Evolutionary conservation across 495 filamentous ascomycete species (phyloP), one percentile per base, ranked within the genome.

Genomic region (Cryomyces minteri): DNA sequence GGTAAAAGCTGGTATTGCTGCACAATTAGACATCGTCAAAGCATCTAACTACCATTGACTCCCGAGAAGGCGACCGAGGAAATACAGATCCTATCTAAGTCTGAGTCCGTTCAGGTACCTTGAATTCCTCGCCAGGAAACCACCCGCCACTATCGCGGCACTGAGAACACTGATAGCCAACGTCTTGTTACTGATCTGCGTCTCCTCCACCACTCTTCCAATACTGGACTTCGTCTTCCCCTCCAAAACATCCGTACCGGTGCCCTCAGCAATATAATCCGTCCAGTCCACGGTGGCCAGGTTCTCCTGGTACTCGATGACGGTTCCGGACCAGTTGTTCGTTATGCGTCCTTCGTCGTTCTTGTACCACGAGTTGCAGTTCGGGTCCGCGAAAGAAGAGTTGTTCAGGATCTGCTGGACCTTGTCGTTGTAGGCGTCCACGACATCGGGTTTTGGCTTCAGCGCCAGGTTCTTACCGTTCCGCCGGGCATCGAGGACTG

Each of bases 311-410:
- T 76, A 76, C 43, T 67, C 58, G 2, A 73, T 45, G 6, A 67
- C 71, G 8, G 65, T 68, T 5, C 66, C 62, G 10, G 54, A 62
- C 71, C 71, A 77, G 50, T 75, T 74, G 43, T 72, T 73, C 31
- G 70, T 76, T 46, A 75, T 71, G 39, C 60, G 47, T 2, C 71
- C 74, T 9, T 66, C 59, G 0, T 65, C 60, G 34, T 59, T 65
- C 58, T 74, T 75, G 51, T 76, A 77, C 71, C 72, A 77, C 14
- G 57, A 65, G n/a, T 59, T 62, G 52, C 72, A 77, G 31, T 63
- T 65, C 1, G 66, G 65, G 46, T 77, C 69, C 10, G 70, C 71
- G 46, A 71, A 77, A 39, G 58, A 62, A 12, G 57, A 65, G 29
- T 51, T 54, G 18, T 53, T 40, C n/a, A 77, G 56, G 5, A 51